phyloP scores from a whole-genome alignment of 2,329 filamentous ascomycete species.

The Fusarium continuum region DNA sequence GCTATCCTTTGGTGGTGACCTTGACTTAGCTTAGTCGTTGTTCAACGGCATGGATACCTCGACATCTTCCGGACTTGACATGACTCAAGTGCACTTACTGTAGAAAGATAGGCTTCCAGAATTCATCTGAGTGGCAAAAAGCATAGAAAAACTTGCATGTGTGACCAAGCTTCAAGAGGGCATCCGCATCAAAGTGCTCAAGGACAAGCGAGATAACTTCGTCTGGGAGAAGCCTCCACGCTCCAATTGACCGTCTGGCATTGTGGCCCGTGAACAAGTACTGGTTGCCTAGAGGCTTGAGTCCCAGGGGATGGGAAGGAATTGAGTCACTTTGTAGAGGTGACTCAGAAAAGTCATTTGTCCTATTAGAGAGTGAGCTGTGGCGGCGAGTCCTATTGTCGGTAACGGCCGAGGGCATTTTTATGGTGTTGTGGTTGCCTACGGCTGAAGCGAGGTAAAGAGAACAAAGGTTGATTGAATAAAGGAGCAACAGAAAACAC shows the following conservation, averaged over 20 bases:
- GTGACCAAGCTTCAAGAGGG: slow-evolving; percentile 72
- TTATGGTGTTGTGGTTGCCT: slow-evolving; percentile 1
- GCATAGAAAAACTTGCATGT: slow-evolving; percentile 90
- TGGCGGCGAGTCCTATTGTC: slow-evolving; percentile 18
- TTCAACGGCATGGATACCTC: slow-evolving; percentile 14
- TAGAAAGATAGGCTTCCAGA: slow-evolving; percentile 88
- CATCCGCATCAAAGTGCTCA: slow-evolving; percentile 74
- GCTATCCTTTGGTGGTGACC: slow-evolving; percentile 46
- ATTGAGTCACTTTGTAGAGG: slow-evolving; percentile 59
- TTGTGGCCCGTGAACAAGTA: slow-evolving; percentile 72
- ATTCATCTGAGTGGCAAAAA: slow-evolving; percentile 82
- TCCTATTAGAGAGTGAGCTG: slow-evolving; percentile 33
- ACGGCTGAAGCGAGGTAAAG: not conserved
- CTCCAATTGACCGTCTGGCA: slow-evolving; percentile 72
- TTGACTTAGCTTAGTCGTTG: slow-evolving; percentile 33
- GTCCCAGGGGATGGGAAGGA: slow-evolving; percentile 79
- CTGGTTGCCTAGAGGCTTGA: slow-evolving; percentile 89
- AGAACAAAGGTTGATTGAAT: not conserved
- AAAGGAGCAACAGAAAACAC: not conserved
- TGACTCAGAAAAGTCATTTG: slow-evolving; percentile 42
- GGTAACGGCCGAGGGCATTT: slow-evolving; percentile 36
- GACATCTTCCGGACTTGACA: not conserved
- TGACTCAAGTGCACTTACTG: slow-evolving; percentile 68
- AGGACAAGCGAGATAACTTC: slow-evolving; percentile 80
- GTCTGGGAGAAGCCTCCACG: slow-evolving; percentile 76